A percentile compares a stretch with the other conserved stretches of the same genome.
These are phyloP conservation scores for Blumeria graminis DNA, from an alignment of 2,329 filamentous ascomycete species.

Conservation along the genomic window DNA sequence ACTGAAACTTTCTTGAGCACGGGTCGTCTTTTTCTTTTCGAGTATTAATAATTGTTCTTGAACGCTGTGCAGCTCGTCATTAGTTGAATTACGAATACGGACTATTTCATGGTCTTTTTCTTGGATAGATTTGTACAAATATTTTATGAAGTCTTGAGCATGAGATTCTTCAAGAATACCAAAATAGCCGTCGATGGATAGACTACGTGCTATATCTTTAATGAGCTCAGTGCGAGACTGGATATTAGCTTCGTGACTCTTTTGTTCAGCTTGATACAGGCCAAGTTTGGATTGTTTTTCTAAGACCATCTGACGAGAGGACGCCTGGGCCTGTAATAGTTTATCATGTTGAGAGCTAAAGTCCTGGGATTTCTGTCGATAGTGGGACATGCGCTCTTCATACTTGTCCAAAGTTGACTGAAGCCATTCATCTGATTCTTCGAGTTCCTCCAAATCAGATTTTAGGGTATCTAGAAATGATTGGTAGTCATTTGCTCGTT, in stretches of 20 bases:
- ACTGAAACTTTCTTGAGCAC: constrained; percentile 49
- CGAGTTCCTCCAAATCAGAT: constrained; percentile 48
- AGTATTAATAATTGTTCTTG: constrained; percentile 48
- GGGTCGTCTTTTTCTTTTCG: constrained; percentile 45
- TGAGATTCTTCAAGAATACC: constrained; percentile 49
- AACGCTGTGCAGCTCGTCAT: constrained; percentile 49
- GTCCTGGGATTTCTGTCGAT: constrained; percentile 35
- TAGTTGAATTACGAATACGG: constrained; percentile 45
- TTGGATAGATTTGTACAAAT: constrained; percentile 45
- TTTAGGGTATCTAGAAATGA: constrained; percentile 46
- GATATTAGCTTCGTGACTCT: constrained; percentile 63
- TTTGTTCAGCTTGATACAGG: constrained; percentile 63
- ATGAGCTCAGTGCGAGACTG: constrained; percentile 47
- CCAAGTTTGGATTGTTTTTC: constrained; percentile 41
- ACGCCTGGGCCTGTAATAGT: constrained; percentile 27
- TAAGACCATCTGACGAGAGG: constrained; percentile 23
- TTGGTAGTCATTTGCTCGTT: constrained; percentile 46
- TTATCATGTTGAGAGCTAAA: constrained; percentile 40
- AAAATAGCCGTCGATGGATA: constrained; percentile 69
- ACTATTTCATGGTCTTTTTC: constrained; percentile 67
- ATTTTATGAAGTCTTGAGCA: constrained; percentile 53
- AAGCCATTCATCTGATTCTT: constrained; percentile 56
- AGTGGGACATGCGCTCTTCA: constrained; percentile 44
- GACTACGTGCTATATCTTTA: constrained; percentile 48
- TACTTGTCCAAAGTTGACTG: constrained; percentile 51